A percentile compares a stretch with the other conserved stretches of the same genome.
Evolutionary conservation across 371 early-diverging fungal genomes (phyloP).

Genomic region (Encephalitozoon cuniculi): DNA sequence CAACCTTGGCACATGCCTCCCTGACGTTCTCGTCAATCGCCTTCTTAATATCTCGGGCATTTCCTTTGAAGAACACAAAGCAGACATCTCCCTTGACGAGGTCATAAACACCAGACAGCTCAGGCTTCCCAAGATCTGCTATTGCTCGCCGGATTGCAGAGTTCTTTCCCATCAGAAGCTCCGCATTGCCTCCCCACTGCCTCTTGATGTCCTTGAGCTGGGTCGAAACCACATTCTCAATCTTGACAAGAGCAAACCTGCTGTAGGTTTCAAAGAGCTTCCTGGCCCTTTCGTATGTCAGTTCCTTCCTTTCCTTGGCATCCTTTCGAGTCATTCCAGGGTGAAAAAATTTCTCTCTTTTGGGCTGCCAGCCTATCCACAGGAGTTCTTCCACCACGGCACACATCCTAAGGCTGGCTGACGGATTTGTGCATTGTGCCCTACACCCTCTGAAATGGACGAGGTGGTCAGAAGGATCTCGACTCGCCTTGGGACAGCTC

Average conservation of each 20-base stretch:
- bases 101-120: slow-evolving; percentile 70
- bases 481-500: slow-evolving; percentile 25
- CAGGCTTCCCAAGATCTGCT: slow-evolving; percentile 71
- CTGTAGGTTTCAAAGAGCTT: slow-evolving; percentile 50
- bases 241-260: slow-evolving; percentile 83
- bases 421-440: background rate
- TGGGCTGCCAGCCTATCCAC: background rate
- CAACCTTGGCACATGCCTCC: slow-evolving; percentile 91
- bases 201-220: slow-evolving; percentile 96
- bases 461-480: slow-evolving; percentile 18
- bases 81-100: slow-evolving; percentile 78
- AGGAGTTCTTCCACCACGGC: background rate
- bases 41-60: slow-evolving; percentile 83
- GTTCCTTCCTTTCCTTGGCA: slow-evolving; percentile 41
- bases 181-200: slow-evolving; percentile 76
- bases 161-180: slow-evolving; percentile 99
- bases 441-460: slow-evolving; percentile 30
- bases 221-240: slow-evolving; percentile 98
- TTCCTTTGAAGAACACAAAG: slow-evolving; percentile 93
- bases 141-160: slow-evolving; percentile 95
- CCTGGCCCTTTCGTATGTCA: slow-evolving; percentile 48
- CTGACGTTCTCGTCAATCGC: slow-evolving; percentile 81
- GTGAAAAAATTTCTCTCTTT: slow-evolving; percentile 26
- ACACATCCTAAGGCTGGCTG: background rate
- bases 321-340: slow-evolving; percentile 17